Evolutionary conservation across 768 basidiomycete species (phyloP), one percentile per base, ranked within the genome.

Genomic region (Peribolospora kevripleyi): DNA sequence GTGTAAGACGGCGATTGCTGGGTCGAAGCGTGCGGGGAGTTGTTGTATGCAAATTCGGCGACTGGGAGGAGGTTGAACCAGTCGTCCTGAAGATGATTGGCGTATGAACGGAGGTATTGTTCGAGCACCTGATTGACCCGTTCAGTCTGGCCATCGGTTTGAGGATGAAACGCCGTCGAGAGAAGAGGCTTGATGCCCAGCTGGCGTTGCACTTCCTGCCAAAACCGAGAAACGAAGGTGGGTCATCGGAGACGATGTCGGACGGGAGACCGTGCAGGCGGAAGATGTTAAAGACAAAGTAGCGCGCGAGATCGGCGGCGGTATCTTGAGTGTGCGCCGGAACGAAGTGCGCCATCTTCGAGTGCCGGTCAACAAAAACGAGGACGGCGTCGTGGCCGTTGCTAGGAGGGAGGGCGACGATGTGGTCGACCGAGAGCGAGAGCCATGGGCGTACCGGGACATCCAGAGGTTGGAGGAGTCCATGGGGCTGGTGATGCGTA

Each of bases 101-200:
- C 50, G 58, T 65, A 72, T 0, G 66, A 49, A 0, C 68, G 60
- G 0, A 74, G 67, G 56, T 69, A 71, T 9, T 66, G 65, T 55
- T 74, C 70, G 0, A 73, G 38, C 5, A 67, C 61, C 54, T 71
- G 70, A 55, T 74, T 72, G 9, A 68, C 59, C 1, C 64, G 55
- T 54, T 75, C 71, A 0, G 70, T 71, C 47, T 71, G 69, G 0
- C 73, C 70, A 54, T 72, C 68, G 3, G 67, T 68, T 51, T 71
- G 68, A 0, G 73, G 74, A 54, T 73, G 73, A 51, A 68, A 74
- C 0, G 71, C 72, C 0, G 72, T 74, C 5, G 66, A 68, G 0
- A 68, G 58, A 42, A 65, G 66, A 1, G 53, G 52, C 11, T 68
- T 51, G 46, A 74, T 70, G 4, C 40, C 8, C 1, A 56, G 50